phyloP scores from a whole-genome alignment of 331 rosid species.

The Spiraea crenata region DNA sequence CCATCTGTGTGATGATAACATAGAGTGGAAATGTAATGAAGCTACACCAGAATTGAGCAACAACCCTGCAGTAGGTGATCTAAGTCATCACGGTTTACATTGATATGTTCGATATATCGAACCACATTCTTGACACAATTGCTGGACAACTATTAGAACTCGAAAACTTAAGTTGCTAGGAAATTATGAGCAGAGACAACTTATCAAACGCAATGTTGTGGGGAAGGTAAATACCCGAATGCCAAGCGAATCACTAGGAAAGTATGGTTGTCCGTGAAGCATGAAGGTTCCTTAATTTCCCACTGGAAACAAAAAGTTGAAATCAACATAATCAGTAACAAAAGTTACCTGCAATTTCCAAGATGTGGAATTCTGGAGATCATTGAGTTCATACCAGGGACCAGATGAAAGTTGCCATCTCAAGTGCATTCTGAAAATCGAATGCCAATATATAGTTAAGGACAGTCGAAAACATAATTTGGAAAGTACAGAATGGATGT shows the following conservation, averaged over 20 bases:
- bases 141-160: background rate
- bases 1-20: slow-evolving; percentile 93
- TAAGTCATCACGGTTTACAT: background rate
- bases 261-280: slow-evolving; percentile 72
- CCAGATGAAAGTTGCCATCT: slow-evolving; percentile 92
- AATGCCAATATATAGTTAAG: slow-evolving; percentile 15
- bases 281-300: slow-evolving; percentile 75
- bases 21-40: slow-evolving; percentile 84
- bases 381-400: slow-evolving; percentile 66
- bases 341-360: background rate
- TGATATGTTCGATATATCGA: background rate
- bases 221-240: slow-evolving; percentile 51
- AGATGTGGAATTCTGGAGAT: background rate
- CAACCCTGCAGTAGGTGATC: slow-evolving; percentile 39
- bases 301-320: slow-evolving; percentile 46
- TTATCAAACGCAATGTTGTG: too few relatives aligned
- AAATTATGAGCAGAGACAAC: background rate
- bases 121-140: background rate
- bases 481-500: background rate
- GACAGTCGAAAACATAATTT: background rate
- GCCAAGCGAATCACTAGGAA: slow-evolving; percentile 58
- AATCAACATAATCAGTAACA: slow-evolving; percentile 3
- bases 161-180: background rate
- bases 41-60: slow-evolving; percentile 89
- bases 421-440: slow-evolving; percentile 81